These are phyloP conservation scores for Micractinium conductrix DNA, from an alignment of 139 green algal genomes.

Conservation along the genomic window DNA sequence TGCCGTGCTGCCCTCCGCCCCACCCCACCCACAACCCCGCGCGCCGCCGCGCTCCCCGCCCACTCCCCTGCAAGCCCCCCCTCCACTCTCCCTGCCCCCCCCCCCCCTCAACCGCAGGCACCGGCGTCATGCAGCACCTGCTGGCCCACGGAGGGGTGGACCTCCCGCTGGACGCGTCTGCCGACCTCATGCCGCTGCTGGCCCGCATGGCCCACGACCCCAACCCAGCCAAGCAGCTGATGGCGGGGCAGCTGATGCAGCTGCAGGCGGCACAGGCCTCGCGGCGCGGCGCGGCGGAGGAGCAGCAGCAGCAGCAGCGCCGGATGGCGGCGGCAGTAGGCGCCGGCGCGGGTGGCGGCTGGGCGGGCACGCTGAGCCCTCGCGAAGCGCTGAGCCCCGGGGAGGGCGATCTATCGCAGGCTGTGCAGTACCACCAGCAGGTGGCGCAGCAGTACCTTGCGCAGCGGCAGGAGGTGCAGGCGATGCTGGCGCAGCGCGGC, in stretches of 20 bases:
- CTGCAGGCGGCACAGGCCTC: neutral
- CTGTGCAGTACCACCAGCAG: neutral
- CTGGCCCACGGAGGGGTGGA: neutral
- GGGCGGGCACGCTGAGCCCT: neutral
- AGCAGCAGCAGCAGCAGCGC: neutral
- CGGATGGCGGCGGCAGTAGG: neutral
- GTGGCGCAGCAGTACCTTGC: neutral
- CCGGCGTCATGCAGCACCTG: too few relatives aligned
- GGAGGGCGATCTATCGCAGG: neutral
- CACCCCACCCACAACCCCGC: too few relatives aligned
- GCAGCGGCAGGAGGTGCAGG: slow-evolving; percentile 3
- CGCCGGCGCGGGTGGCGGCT: neutral
- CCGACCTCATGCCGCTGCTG: neutral
- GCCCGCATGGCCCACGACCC: neutral
- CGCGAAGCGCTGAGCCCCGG: neutral
- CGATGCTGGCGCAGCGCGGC: neutral
- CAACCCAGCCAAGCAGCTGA: neutral
- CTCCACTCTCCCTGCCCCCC: too few relatives aligned
- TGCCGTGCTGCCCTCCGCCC: neutral
- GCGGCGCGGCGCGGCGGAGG: neutral
- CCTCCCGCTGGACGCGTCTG: too few relatives aligned
- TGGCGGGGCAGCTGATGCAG: neutral
- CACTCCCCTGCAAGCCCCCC: too few relatives aligned
- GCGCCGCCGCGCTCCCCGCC: neutral
- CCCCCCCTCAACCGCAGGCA: too few relatives aligned